Evolutionary conservation across 805 yeast species (phyloP).

Genomic region (Lachancea quebecensis): DNA sequence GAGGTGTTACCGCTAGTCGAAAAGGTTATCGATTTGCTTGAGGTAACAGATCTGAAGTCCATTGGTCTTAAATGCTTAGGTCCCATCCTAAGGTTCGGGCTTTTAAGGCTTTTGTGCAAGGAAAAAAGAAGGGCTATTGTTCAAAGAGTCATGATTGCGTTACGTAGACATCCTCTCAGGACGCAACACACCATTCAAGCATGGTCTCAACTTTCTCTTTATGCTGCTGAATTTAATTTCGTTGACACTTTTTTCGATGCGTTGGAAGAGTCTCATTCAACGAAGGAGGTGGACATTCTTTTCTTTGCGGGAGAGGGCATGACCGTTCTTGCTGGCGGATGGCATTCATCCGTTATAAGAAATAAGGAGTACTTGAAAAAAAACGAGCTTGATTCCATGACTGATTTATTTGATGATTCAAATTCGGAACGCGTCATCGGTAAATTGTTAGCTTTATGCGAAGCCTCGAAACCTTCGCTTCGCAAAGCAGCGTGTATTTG

Average conservation of each 20-base stretch:
- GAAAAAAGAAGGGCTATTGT: conserved; percentile 20
- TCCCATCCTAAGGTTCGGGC: conserved; percentile 37
- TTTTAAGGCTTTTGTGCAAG: conserved; percentile 16
- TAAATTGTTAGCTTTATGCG: conserved; percentile 45
- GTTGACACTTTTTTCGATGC: conserved; percentile 35
- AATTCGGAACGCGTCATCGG: conserved; percentile 33
- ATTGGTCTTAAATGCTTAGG: conserved; percentile 13
- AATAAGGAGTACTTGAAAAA: conserved; percentile 45
- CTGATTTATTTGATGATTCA: neutral
- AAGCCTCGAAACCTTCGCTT: conserved; percentile 63
- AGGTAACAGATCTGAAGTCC: neutral
- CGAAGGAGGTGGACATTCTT: conserved; percentile 68
- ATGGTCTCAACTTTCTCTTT: conserved; percentile 48
- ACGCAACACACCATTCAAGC: conserved; percentile 56
- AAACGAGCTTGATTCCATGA: neutral
- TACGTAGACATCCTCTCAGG: conserved; percentile 40
- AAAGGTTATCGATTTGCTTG: neutral
- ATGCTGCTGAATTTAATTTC: conserved; percentile 25
- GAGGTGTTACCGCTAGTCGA: neutral
- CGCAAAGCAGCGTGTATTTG: conserved; percentile 78
- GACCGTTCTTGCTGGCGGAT: conserved; percentile 63
- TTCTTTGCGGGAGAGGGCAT: conserved; percentile 84
- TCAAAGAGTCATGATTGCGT: conserved; percentile 20
- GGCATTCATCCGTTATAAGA: conserved; percentile 54
- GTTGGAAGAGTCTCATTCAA: conserved; percentile 50